Evolutionary conservation across 805 yeast species (phyloP), one percentile per base, ranked within the genome.

Genomic region (Komagataella populi): DNA sequence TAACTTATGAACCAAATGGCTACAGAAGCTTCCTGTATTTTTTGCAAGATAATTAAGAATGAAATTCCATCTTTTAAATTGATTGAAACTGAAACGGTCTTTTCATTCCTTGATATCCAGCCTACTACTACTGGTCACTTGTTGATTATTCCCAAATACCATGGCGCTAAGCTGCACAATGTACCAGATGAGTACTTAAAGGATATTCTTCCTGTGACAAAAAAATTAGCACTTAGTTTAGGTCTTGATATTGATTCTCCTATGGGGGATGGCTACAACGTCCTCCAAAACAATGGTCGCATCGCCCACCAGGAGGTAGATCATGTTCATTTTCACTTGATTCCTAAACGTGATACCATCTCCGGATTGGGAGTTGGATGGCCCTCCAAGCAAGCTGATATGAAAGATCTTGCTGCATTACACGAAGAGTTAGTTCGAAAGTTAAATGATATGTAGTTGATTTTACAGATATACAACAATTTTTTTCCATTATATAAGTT

Each of bases 291-390:
- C 74, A 93, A 91, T 59, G 98, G 98, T 49, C 71, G 87, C 63
- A 82, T 90, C 62, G 99, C 98, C 10, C 98, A 93, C 64, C 99
- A 91, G 71, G 84, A 77, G 52, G 98, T 93, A 52, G 93, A 86
- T 58, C 99, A 91, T 65, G 97, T 93, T 53, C 99, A 91, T 66
- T 86, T 93, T 77, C 99, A 91, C 66, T 79, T 91, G 66, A 91
- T 91, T 63, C 99, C 99, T 49, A 91, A 91, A 76, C 76, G 76
- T 53, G 83, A 81, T 59, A 70, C 67, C 1, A 74, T 76, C 45
- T 72, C 90, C 17, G 99, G 99, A 1, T 74, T 91, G 56, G 76
- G 74, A 43, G 88, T 91, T 36, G 96, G 93, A 23, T 93, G 99
- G 98, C 98, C 98, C n/a, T 83, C 89, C 17, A 78, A 81, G 59